Evolutionary conservation across 1,139 yeast genomes (phyloP).

Genomic region (Candida gigantensis): DNA sequence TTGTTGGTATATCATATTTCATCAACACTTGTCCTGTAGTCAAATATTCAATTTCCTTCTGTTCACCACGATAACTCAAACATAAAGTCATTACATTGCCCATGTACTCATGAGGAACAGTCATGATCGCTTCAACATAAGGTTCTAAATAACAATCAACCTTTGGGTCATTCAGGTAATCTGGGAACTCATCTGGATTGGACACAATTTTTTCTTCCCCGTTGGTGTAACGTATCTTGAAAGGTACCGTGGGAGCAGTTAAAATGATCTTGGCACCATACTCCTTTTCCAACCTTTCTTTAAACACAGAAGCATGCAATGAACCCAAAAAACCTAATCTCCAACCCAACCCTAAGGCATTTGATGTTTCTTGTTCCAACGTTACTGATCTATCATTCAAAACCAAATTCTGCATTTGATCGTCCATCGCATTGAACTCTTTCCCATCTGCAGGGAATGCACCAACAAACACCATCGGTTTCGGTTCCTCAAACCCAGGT

Average conservation of each 20-base stretch:
- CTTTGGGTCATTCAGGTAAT: conserved; percentile 43
- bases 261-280: conserved; percentile 91
- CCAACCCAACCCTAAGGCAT: conserved; percentile 98
- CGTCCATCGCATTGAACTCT: conserved; percentile 87
- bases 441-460: conserved; percentile 97
- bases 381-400: conserved; percentile 91
- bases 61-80: conserved; percentile 81
- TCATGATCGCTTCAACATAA: conserved; percentile 85
- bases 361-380: conserved; percentile 85
- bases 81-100: conserved; percentile 87
- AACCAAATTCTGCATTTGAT: conserved; percentile 83
- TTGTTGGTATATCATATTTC: conserved; percentile 79
- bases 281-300: conserved; percentile 87
- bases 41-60: conserved; percentile 74
- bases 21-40: conserved; percentile 81
- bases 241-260: conserved; percentile 97
- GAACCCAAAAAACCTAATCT: conserved; percentile 93
- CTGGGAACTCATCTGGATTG: conserved; percentile 94
- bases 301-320: conserved; percentile 90
- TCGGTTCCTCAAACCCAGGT: conserved; percentile 95
- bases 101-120: conserved; percentile 85
- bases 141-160: conserved; percentile 78
- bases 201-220: conserved; percentile 69
- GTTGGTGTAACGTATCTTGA: conserved; percentile 64
- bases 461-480: conserved; percentile 98